Evolutionary conservation across 768 basidiomycete species (phyloP).

Genomic region (Boletus rubescentipes): DNA sequence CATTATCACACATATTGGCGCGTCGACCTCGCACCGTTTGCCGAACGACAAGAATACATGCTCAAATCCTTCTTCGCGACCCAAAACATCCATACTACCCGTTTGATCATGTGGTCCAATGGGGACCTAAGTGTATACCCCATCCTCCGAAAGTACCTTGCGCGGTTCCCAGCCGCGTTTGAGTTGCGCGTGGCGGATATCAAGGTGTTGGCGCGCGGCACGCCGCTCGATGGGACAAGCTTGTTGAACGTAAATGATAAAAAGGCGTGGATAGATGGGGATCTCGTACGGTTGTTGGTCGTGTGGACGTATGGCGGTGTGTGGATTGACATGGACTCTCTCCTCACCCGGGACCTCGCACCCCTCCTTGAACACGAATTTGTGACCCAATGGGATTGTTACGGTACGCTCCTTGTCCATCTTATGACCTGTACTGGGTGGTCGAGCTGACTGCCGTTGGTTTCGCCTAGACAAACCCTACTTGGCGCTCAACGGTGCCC

Average conservation of each 20-base stretch:
- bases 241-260: constrained; percentile 63
- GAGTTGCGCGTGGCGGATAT: constrained; percentile 71
- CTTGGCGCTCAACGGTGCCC: constrained; percentile 83
- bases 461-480: constrained; percentile 63
- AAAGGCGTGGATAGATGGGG: constrained; percentile 94
- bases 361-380: constrained; percentile 94
- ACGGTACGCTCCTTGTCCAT: constrained; percentile 53
- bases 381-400: constrained; percentile 99
- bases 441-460: background rate
- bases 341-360: constrained; percentile 82
- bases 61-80: constrained; percentile 94
- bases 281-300: constrained; percentile 83
- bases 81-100: constrained; percentile 63
- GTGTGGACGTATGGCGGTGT: constrained; percentile 91
- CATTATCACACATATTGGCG: constrained; percentile 96
- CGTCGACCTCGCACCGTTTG: constrained; percentile 80
- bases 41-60: constrained; percentile 82
- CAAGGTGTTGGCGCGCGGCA: constrained; percentile 63
- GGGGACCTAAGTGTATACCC: constrained; percentile 60
- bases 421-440: background rate
- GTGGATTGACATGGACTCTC: constrained; percentile 98
- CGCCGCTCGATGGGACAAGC: constrained; percentile 66
- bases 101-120: constrained; percentile 90
- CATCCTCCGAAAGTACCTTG: constrained; percentile 59
- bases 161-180: constrained; percentile 68